Evolutionary conservation across 495 filamentous ascomycete species (phyloP), one percentile per base, ranked within the genome.

Genomic region (Astrothelium subdiscretum): DNA sequence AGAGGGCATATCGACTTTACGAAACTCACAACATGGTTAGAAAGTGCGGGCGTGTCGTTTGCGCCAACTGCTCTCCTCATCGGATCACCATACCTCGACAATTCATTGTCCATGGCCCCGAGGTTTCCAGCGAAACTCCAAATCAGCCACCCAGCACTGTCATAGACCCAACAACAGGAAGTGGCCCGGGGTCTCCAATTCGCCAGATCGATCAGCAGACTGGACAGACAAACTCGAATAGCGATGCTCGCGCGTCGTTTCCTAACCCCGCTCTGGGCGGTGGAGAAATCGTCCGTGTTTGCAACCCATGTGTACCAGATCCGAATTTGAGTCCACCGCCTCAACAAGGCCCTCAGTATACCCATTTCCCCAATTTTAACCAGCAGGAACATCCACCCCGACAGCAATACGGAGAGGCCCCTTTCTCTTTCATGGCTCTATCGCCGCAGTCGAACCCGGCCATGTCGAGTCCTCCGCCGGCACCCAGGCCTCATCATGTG

Each of bases 21-120:
- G 18, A 18, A 2, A 38, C 29, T 43, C 24, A 58, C 26, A 32
- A 42, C 22, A 24, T 20, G 22, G 5, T 15, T 57, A 91, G 92
- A 59, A 97, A 96, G 78, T 98, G 94, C 73, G 94, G 94, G 6
- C 81, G 92, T 31, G 95, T 98, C 1, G 95, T 98, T 15, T 98
- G 94, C 72, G 83, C 86, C 59, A 75, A 82, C 20, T 98, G 94
- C 74, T 97, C 95, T 3, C 94, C 95, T 3, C 92, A 97, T 73
- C 84, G 89, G 43, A 97, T 98, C 70, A 95, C 87, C 1, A 96
- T 98, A 61, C 95, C 94, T 1, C 81, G 89, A 59, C 89, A 94
- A 63, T 97, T 87, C 70, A 94, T 97, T 58, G 94, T 98, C 18
- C 88, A 86, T 44, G 91, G 91, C 0, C 88, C 90, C 3, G 63